Evolutionary conservation across 2,329 filamentous ascomycete species (phyloP).

Genomic region (Dactylellina leptospora): DNA sequence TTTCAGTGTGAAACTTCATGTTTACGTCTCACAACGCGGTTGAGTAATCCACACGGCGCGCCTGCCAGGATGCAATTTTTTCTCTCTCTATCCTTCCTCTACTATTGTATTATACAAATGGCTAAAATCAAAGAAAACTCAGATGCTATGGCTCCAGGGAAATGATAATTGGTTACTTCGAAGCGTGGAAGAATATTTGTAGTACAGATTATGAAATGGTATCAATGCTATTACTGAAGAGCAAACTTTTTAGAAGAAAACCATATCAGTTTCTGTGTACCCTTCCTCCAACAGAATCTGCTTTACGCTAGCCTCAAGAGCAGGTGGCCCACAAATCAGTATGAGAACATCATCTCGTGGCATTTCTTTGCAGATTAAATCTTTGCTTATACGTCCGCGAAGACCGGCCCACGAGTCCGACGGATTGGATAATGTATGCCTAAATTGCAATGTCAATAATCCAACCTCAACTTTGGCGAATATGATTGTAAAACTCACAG

Average conservation of each 20-base stretch:
- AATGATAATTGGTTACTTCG: not conserved
- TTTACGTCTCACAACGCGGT: too few species aligned
- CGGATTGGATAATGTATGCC: slow-evolving; percentile 61
- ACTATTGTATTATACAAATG: too few species aligned
- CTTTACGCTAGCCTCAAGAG: slow-evolving; percentile 75
- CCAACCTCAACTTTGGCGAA: slow-evolving; percentile 58
- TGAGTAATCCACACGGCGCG: too few species aligned
- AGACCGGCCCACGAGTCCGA: slow-evolving; percentile 73
- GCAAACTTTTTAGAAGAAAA: slow-evolving; percentile 72
- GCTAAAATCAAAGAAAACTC: slow-evolving; percentile 5
- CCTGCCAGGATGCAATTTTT: too few species aligned
- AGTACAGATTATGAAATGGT: slow-evolving; percentile 5
- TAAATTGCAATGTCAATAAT: too few species aligned
- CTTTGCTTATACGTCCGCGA: slow-evolving; percentile 72
- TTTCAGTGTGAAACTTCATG: too few species aligned
- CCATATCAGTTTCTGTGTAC: slow-evolving; percentile 75
- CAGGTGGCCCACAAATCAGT: slow-evolving; percentile 79
- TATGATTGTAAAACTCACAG: slow-evolving; percentile 38
- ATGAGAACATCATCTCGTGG: slow-evolving; percentile 68
- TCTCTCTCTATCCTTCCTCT: too few species aligned
- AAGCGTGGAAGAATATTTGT: not conserved
- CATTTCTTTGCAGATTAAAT: slow-evolving; percentile 70
- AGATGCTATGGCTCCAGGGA: not conserved
- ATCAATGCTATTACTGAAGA: not conserved
- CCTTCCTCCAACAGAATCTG: slow-evolving; percentile 69